A percentile compares a stretch with the other conserved stretches of the same genome.
Conservation (phyloP, 179 eudicot species). For the Sideroxylon spinosum region DNA sequence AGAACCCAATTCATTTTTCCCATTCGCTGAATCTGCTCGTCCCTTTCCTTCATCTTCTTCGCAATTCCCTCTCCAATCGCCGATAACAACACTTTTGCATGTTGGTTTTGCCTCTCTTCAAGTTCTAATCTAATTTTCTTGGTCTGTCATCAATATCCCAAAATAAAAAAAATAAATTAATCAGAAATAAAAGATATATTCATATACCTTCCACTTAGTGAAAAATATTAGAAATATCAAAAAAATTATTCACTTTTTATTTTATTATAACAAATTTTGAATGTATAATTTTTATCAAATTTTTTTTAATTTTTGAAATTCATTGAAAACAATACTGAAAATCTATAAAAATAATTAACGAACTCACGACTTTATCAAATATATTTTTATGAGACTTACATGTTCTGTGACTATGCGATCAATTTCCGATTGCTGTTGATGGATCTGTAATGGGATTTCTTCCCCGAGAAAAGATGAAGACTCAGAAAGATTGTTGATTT, state of each 20-base stretch:
- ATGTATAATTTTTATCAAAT: too few species aligned
- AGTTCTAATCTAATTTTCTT: slow-evolving; percentile 27
- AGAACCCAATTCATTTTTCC: too few species aligned
- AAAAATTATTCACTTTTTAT: too few species aligned
- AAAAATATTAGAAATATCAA: too few species aligned
- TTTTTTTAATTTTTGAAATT: too few species aligned
- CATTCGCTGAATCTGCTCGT: slow-evolving; percentile 22
- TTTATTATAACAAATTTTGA: too few species aligned
- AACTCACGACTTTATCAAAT: too few species aligned
- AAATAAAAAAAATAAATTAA: neutral
- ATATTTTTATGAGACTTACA: slow-evolving; percentile 35
- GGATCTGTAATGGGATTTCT: slow-evolving; percentile 35
- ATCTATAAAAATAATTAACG: too few species aligned
- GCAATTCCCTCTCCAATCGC: slow-evolving; percentile 22
- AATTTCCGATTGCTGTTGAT: slow-evolving; percentile 45
- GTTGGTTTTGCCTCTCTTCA: too few species aligned
- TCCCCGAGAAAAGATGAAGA: slow-evolving; percentile 30
- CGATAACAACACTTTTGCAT: slow-evolving; percentile 12
- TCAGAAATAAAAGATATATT: too few species aligned
- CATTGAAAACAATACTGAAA: too few species aligned
- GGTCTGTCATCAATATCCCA: slow-evolving; percentile 13
- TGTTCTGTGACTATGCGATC: slow-evolving; percentile 40
- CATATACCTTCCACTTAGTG: too few species aligned
- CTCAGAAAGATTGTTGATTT: neutral
- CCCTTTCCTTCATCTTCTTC: slow-evolving; percentile 28